Base-by-base conservation (phyloP, 2,329 filamentous ascomycete genomes). In the Diaporthe velutina region DNA sequence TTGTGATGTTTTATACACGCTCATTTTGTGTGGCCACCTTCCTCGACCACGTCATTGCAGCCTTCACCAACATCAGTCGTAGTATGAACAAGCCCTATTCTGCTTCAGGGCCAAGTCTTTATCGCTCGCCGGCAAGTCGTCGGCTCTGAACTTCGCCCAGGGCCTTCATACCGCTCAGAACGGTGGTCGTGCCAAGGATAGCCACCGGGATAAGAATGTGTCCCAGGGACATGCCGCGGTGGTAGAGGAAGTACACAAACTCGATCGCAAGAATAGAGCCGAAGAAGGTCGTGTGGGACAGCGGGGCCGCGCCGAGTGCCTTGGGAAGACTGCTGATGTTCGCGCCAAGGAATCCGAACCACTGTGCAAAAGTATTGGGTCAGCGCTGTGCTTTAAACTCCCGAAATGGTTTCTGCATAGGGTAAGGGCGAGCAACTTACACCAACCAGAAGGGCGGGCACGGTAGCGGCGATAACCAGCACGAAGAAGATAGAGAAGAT, bases 211-310 rank as follows among this genome's bases (percentile, higher is more conserved):
- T 96, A 67, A 99, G 88, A 19, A 91, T 92, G 87, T 98, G 93
- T 89, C 98, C 98, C 60, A 99, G 88, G 81, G 93, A 98, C 96
- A 96, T 98, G 81, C 86, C 91, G 71, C 90, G 93, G 85, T 98
- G 98, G 89, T 99, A 99, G 78, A 98, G 86, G 87, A 97, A 96
- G 86, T 99, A 98, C 73, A 98, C 92, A 22, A 90, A 94, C 84
- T 99, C 97, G 88, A 99, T 94, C 30, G 92, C 92, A 52, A 98
- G 76, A 73, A 99, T 91, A 7, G 95, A 98, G 70, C 94, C 94
- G 79, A 97, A 94, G 87, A 98, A 99, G 45, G 95, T 83, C 40
- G 87, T 87, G 82, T 99, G 96, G 7, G 96, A 93, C 57, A 98
- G 79, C 2, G 97, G 96, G 1, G 95, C 94, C 30, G 90, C 88